Conservation (phyloP, 768 basidiomycete species). For the Naganishia kalamii region DNA sequence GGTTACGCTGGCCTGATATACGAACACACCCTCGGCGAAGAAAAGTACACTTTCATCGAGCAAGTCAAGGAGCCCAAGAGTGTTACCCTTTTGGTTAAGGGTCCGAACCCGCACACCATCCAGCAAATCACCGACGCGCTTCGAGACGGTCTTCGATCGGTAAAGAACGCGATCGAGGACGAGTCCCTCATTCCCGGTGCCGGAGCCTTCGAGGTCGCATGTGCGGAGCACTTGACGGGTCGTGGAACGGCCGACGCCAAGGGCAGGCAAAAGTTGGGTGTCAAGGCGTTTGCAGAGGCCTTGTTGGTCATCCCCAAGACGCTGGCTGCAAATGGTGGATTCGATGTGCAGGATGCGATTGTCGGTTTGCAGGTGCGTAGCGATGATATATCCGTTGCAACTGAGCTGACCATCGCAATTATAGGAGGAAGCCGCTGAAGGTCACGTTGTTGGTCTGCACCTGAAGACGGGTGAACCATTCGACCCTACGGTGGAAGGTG, state of each 20-base stretch:
- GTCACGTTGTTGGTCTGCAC: conserved; percentile 86
- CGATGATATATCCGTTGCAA: conserved; percentile 35
- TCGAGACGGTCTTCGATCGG: conserved; percentile 88
- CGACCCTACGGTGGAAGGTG: conserved; percentile 88
- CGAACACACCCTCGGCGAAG: conserved; percentile 97
- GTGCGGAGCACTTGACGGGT: conserved; percentile 69
- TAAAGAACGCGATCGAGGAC: conserved; percentile 95
- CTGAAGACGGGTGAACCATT: conserved; percentile 90
- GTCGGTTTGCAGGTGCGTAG: conserved; percentile 64
- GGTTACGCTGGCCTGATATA: conserved; percentile 98
- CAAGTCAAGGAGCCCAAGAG: conserved; percentile 91
- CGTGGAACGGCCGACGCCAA: conserved; percentile 81
- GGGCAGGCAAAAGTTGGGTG: conserved; percentile 92
- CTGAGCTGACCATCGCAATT: conserved; percentile 36
- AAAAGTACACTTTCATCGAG: conserved; percentile 96
- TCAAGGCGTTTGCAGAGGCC: conserved; percentile 94
- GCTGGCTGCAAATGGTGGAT: conserved; percentile 88
- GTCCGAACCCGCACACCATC: conserved; percentile 89
- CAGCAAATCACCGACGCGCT: conserved; percentile 97
- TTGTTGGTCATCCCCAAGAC: conserved; percentile 93
- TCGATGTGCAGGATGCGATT: conserved; percentile 91
- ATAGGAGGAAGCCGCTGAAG: conserved; percentile 83
- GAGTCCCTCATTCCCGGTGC: conserved; percentile 84
- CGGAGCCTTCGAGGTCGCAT: conserved; percentile 93
- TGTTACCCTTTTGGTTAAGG: conserved; percentile 94